Percentiles rank a stretch among this genome's conserved stretches.
These are phyloP conservation scores for Aspergillus homomorphus DNA, from an alignment of 495 filamentous ascomycete genomes.

Conservation along the genomic window DNA sequence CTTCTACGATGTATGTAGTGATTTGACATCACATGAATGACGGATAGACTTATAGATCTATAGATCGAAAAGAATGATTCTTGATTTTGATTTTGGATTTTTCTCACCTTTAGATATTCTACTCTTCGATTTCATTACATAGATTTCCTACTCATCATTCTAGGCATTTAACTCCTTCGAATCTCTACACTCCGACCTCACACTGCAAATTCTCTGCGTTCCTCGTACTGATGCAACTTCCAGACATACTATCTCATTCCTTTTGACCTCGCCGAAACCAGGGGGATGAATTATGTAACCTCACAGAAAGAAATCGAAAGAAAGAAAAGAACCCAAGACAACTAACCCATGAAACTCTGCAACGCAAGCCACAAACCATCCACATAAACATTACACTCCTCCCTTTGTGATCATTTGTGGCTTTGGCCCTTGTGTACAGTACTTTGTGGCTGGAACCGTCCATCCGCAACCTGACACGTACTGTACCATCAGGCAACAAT, in stretches of 20 bases:
- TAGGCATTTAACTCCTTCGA: too few relatives aligned
- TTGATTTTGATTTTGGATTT: neutral
- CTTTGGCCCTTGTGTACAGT: too few relatives aligned
- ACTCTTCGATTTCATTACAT: too few relatives aligned
- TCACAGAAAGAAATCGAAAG: too few relatives aligned
- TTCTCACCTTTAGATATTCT: neutral
- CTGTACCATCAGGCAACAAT: too few relatives aligned
- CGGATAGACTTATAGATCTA: slow-evolving; percentile 10
- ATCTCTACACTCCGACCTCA: too few relatives aligned
- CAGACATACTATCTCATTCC: neutral
- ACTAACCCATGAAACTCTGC: neutral
- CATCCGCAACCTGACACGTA: too few relatives aligned
- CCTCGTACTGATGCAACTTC: neutral
- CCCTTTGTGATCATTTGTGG: too few relatives aligned
- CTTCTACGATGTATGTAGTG: slow-evolving; percentile 7
- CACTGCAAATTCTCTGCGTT: neutral
- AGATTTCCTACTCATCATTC: too few relatives aligned
- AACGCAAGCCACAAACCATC: neutral
- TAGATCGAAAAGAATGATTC: neutral
- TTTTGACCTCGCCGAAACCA: neutral
- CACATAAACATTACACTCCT: neutral
- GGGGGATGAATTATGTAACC: too few relatives aligned
- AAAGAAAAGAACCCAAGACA: too few relatives aligned
- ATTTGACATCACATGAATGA: slow-evolving; percentile 10
- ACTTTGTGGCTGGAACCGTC: too few relatives aligned